Base-by-base conservation (phyloP, 2,329 filamentous ascomycete genomes). In the Pochonia chlamydosporia region DNA sequence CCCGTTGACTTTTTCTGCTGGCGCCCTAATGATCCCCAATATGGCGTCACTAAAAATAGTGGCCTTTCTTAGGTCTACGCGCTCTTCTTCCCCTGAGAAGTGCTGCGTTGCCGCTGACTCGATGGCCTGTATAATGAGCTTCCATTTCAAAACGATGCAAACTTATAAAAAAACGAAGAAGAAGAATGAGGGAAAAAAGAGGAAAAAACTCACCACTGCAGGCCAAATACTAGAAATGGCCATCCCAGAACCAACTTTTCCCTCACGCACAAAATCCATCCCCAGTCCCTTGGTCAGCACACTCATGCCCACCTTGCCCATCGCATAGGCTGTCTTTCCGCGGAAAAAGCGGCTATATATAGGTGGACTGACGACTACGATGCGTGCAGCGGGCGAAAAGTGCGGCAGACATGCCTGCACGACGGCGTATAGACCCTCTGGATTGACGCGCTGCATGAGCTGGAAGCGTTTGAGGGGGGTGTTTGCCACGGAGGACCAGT, bases 311-410 rank as follows among this genome's bases (percentile, higher is more conserved):
- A 92, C 77, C 61, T 93, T 93, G 2, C 82, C 82, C 66, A 82
- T 74, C 3, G 89, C 87, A 67, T 95, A 95, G 13, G 85, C 87
- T 2, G 88, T 87, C 75, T 95, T 95, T 10, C 89, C 89, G 20
- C 86, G 70, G 64, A 93, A 91, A 66, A 95, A 95, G 25, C 89
- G 76, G 52, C 81, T 86, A 65, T 95, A 95, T 48, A 95, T 91
- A 2, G 89, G 89, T 21, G 89, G 89, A 59, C 82, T 87, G 46
- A 95, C 85, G 46, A 93, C 85, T 40, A 95, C 70, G 51, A 95
- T 79, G 23, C 89, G 68, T 0, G 82, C 86, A 23, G 70, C 73
- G 14, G 52, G 67, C 58, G 69, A 50, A 50, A 92, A 82, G 50
- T 84, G 72, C 2, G 88, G 87, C 18, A 93, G 71, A 2, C 74